Conservation (phyloP, 2,329 filamentous ascomycete species). For the Chrysoporthe cubensis region DNA sequence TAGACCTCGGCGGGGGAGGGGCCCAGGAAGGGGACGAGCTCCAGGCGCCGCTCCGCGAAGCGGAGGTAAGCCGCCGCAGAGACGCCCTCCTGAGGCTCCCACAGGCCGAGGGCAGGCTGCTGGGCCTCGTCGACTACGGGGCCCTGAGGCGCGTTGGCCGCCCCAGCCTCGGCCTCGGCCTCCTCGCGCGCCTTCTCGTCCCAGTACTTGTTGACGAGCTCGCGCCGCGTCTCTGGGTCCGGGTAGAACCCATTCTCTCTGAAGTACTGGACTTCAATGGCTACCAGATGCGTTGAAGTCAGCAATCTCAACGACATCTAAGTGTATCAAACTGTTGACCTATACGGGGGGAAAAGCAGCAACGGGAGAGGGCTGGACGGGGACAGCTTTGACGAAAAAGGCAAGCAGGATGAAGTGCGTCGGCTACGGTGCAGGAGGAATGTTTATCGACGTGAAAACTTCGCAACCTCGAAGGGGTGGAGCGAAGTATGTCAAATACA, state of each 20-base stretch:
- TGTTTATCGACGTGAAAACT: too few species aligned
- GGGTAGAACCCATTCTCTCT: background rate
- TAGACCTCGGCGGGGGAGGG: background rate
- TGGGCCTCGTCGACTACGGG: background rate
- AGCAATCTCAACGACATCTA: too few species aligned
- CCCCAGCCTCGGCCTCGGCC: background rate
- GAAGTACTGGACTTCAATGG: background rate
- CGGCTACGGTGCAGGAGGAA: too few species aligned
- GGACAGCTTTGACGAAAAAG: too few species aligned
- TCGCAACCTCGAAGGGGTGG: too few species aligned
- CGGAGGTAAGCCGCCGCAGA: background rate
- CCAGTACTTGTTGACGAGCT: slow-evolving; percentile 3
- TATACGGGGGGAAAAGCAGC: too few species aligned
- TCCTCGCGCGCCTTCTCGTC: background rate
- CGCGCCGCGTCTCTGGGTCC: background rate
- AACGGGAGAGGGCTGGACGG: too few species aligned
- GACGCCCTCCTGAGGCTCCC: too few species aligned
- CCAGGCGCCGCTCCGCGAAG: background rate
- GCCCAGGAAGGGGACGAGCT: background rate
- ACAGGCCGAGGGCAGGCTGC: background rate
- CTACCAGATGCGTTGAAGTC: too few species aligned
- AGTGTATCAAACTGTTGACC: too few species aligned
- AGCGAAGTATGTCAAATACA: too few species aligned
- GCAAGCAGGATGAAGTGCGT: too few species aligned
- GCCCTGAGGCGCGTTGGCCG: background rate